Evolutionary conservation across 106 monocot genomes (phyloP), one percentile per base, ranked within the genome.

Genomic region (Ottelia alismoides): DNA sequence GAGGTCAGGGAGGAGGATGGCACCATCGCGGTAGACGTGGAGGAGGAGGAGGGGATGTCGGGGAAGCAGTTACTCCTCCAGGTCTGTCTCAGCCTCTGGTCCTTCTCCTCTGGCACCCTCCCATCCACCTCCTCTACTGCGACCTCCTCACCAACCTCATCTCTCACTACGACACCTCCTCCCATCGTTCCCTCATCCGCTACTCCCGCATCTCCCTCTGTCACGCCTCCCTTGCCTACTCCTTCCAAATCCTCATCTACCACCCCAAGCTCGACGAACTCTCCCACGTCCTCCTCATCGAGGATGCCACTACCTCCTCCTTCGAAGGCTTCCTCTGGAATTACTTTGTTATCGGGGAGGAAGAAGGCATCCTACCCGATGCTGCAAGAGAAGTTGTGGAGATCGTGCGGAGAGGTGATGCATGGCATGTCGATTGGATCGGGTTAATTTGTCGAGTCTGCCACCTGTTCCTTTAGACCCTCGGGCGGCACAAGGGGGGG

Each of bases 341-440:
- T 23, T 84, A 66, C 56, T 59, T 94, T 32, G 59, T 94, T 56
- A 58, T 88, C 14, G 71, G 78, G 25, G 80, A 77, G 48, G 72
- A 64, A 17, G 78, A 87, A 7, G 72, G 74, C 44, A 85, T 88
- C 35, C 35, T 96, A 14, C 88, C 84, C 0, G 43, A 48, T 3
- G 94, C 84, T 61, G 76, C 74, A 20, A 54, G 61, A n/a, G 31
- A 31, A 2, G 94, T 76, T 21, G 61, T 49, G 16, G 35, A 64
- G 66, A 7, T 82, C 29, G 84, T 96, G 30, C 85, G 72, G 69
- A 76, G 71, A 5, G 84, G 88, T 45, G 45, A 61, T 53, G 65
- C 88, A 20, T 55, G 74, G 19, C 76, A 82, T 68, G 84, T 96
- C 0, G 84, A 96, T 58, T 96, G 94, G 94, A 66, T 74, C 6